phyloP scores from a whole-genome alignment of 164 flowering plant genomes.

The Aristolochia californica region DNA sequence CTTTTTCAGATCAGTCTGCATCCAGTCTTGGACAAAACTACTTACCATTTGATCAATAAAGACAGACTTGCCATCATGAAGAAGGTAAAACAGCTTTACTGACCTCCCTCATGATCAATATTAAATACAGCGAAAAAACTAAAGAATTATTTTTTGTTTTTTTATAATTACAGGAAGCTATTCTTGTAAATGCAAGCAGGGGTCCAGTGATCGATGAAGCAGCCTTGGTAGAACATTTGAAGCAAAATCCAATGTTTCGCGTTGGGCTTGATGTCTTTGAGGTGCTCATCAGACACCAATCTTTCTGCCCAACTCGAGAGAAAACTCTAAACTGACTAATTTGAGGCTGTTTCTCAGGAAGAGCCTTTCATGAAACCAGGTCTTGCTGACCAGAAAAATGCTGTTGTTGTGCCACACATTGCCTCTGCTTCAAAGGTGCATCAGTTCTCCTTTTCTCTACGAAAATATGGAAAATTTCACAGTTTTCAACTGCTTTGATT shows the following conservation, averaged over 20 bases:
- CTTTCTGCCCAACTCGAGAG: neutral
- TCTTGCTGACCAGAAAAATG: constrained; percentile 85
- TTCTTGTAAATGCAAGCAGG: constrained; percentile 87
- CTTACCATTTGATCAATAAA: constrained; percentile 86
- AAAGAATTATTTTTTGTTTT: neutral
- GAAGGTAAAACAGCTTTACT: constrained; percentile 36
- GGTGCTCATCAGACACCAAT: constrained; percentile 26
- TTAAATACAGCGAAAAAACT: neutral
- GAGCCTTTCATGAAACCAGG: constrained; percentile 99
- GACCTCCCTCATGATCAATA: neutral
- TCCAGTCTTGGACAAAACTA: constrained; percentile 88
- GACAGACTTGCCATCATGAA: constrained; percentile 84
- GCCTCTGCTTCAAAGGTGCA: constrained; percentile 97
- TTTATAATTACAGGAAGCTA: constrained; percentile 83
- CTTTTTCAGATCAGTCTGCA: constrained; percentile 76
- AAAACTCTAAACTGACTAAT: constrained; percentile 1
- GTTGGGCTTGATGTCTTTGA: constrained; percentile 98
- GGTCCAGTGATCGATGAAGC: constrained; percentile 96
- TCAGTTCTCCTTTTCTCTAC: neutral
- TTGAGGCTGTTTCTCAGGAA: constrained; percentile 37
- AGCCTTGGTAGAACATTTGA: constrained; percentile 88
- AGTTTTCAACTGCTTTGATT: neutral
- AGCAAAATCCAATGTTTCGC: constrained; percentile 89
- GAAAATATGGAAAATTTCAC: neutral
- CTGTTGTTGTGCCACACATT: constrained; percentile 88